phyloP scores from a whole-genome alignment of 2,329 filamentous ascomycete species.

The Botrytis aclada region DNA sequence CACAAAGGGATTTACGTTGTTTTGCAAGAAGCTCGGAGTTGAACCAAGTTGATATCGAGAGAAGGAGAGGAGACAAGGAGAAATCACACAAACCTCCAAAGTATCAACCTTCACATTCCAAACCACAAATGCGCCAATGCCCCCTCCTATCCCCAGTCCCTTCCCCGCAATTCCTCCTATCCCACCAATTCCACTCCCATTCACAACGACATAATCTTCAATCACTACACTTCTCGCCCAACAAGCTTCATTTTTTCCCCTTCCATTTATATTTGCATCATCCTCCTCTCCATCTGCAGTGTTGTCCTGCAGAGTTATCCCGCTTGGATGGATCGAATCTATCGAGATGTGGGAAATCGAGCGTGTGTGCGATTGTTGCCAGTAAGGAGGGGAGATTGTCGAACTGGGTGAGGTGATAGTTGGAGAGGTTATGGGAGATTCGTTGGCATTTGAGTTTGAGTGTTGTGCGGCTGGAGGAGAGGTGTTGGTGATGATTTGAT shows the following conservation, averaged over 20 bases:
- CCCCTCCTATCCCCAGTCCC: not conserved
- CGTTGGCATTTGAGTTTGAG: not conserved
- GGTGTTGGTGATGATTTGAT: not conserved
- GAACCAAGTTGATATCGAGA: not conserved
- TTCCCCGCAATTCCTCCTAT: not conserved
- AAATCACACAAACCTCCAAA: slow-evolving; percentile 57
- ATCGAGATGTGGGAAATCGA: slow-evolving; percentile 47
- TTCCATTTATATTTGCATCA: not conserved
- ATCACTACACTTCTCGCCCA: slow-evolving; percentile 64
- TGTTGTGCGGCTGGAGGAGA: not conserved
- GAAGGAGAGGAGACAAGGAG: not conserved
- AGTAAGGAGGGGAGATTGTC: slow-evolving; percentile 43
- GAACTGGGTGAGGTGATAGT: slow-evolving; percentile 4
- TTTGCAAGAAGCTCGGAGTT: not conserved
- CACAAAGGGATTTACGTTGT: not conserved
- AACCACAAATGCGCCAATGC: slow-evolving; percentile 81
- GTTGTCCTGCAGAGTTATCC: slow-evolving; percentile 62
- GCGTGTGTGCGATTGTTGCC: slow-evolving; percentile 37
- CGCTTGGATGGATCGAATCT: slow-evolving; percentile 48
- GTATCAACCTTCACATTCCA: slow-evolving; percentile 91
- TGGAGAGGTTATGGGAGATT: slow-evolving; percentile 19
- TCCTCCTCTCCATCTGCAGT: slow-evolving; percentile 44
- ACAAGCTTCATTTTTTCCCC: slow-evolving; percentile 51
- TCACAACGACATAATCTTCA: slow-evolving; percentile 53
- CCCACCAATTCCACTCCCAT: slow-evolving; percentile 30